These are phyloP conservation scores for Forsythia viridissima DNA, from an alignment of 257 asterid genomes.

Conservation along the genomic window DNA sequence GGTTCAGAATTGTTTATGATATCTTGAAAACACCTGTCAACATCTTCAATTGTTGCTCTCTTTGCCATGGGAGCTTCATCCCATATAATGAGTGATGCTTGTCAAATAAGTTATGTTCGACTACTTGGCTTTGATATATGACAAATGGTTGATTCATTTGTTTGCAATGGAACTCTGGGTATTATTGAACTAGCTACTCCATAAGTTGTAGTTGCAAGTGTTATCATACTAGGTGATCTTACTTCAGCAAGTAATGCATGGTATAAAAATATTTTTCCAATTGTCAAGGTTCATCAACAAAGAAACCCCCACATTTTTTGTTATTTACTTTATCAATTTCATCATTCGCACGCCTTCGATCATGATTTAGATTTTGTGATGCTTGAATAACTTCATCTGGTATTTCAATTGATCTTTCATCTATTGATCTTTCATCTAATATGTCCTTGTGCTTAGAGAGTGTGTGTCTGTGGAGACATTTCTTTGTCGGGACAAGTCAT, in stretches of 20 bases:
- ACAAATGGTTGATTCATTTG: no score
- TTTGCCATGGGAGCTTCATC: conserved; percentile 17
- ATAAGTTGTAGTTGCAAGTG: conserved; percentile 14
- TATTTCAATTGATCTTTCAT: no score
- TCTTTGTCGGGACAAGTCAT: no score
- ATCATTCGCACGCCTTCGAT: no score
- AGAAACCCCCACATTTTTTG: neutral
- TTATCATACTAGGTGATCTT: neutral
- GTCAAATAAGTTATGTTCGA: neutral
- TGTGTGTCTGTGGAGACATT: no score
- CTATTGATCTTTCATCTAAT: no score
- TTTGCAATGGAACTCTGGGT: neutral
- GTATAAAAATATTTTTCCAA: conserved; percentile 11
- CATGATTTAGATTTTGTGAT: no score
- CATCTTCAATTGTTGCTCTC: neutral
- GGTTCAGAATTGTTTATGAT: neutral
- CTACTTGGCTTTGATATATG: neutral
- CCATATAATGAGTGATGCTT: neutral
- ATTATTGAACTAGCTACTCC: conserved; percentile 5
- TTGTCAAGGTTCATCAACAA: conserved; percentile 9
- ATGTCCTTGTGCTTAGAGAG: no score
- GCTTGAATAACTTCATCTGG: no score
- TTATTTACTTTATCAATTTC: no score
- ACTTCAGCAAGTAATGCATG: neutral
- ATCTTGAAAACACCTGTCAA: neutral